phyloP scores from a whole-genome alignment of 768 basidiomycete genomes.

The Tulasnella sp. region DNA sequence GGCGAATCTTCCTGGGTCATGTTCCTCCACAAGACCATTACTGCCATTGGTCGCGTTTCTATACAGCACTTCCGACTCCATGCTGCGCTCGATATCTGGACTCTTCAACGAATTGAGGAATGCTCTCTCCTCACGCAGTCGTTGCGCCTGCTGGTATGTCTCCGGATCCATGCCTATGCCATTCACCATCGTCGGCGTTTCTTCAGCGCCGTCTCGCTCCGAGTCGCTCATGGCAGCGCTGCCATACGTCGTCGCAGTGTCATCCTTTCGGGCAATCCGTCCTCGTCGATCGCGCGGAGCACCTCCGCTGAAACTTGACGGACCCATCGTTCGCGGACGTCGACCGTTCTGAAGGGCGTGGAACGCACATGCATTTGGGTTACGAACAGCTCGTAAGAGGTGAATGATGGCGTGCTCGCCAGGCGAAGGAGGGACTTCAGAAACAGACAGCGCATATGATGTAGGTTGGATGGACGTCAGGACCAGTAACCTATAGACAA shows the following conservation, averaged over 20 bases:
- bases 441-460: constrained; percentile 45
- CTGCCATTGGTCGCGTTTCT: background rate
- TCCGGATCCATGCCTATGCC: background rate
- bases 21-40: background rate
- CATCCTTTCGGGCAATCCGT: constrained; percentile 34
- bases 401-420: constrained; percentile 60
- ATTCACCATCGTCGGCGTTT: constrained; percentile 6
- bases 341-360: constrained; percentile 1
- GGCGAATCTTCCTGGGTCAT: background rate
- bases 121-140: constrained; percentile 4
- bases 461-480: constrained; percentile 31
- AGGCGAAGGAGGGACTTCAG: constrained; percentile 43
- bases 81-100: constrained; percentile 7
- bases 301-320: constrained; percentile 62
- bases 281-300: constrained; percentile 69
- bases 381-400: constrained; percentile 37
- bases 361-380: constrained; percentile 8
- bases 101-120: constrained; percentile 13
- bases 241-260: background rate
- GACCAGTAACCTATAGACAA: constrained; percentile 38
- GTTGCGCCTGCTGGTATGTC: background rate
- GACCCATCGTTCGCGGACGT: constrained; percentile 31
- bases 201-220: background rate
- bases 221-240: background rate
- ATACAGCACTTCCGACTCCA: background rate